These are phyloP conservation scores for Rubia peregrina DNA, from an alignment of 305 asterid genomes.

Conservation along the genomic window DNA sequence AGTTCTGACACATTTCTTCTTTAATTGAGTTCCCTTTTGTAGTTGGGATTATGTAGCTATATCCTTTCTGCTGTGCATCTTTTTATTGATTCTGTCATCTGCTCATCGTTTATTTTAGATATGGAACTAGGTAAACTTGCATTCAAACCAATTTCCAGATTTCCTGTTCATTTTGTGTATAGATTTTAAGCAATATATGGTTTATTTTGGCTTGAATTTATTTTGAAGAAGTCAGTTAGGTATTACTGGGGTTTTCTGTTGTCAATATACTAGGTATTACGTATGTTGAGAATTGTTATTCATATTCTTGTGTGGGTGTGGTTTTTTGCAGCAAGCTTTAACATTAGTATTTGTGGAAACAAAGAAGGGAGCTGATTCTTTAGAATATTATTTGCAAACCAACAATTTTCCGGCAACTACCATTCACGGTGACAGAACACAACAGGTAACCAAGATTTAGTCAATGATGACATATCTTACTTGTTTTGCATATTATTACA, in stretches of 20 bases:
- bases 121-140: no score
- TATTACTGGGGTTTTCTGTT: not conserved
- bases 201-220: not conserved
- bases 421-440: constrained; percentile 87
- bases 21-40: not conserved
- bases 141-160: no score
- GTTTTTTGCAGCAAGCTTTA: constrained; percentile 52
- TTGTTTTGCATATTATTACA: no score
- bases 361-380: constrained; percentile 80
- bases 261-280: not conserved
- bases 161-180: not conserved
- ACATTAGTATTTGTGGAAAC: constrained; percentile 85
- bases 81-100: no score
- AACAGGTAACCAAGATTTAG: constrained; percentile 41
- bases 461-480: not conserved
- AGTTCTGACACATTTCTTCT: not conserved
- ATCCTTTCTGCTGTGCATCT: no score
- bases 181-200: not conserved
- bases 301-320: not conserved
- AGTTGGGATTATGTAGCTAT: not conserved
- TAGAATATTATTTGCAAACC: constrained; percentile 63
- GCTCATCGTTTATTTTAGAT: not conserved
- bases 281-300: not conserved
- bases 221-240: not conserved
- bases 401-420: constrained; percentile 76